Conservation (phyloP, 148 eudicot species). For the Arbutus unedo region DNA sequence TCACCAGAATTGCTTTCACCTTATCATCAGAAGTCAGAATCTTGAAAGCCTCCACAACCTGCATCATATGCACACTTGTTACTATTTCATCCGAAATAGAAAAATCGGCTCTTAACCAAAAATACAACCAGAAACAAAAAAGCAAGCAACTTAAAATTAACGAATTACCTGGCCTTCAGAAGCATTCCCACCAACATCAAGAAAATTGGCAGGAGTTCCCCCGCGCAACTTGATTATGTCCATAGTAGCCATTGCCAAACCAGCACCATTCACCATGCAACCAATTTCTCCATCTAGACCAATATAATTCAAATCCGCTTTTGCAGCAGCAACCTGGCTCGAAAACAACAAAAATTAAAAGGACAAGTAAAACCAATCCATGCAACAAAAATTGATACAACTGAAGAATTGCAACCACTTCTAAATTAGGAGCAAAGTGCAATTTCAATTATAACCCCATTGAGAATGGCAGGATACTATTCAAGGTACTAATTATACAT, state of each 20-base stretch:
- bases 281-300: slow-evolving; percentile 99
- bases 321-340: slow-evolving; percentile 83
- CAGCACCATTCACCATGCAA: slow-evolving; percentile 99
- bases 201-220: slow-evolving; percentile 98
- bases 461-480: neutral
- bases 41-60: slow-evolving; percentile 89
- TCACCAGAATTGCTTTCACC: slow-evolving; percentile 94
- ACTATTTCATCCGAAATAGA: neutral
- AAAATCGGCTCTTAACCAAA: neutral
- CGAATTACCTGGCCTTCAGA: slow-evolving; percentile 79
- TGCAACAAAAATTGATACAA: neutral
- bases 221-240: slow-evolving; percentile 94
- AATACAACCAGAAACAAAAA: neutral
- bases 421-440: neutral
- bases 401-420: slow-evolving; percentile 1
- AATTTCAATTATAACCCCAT: neutral
- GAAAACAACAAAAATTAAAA: slow-evolving; percentile 2
- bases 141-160: slow-evolving; percentile 5
- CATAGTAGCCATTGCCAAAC: slow-evolving; percentile 99
- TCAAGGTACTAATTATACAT: neutral
- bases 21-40: slow-evolving; percentile 95
- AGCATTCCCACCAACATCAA: slow-evolving; percentile 98
- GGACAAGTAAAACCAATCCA: neutral
- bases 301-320: slow-evolving; percentile 92
- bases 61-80: neutral